A percentile compares a stretch with the other conserved stretches of the same genome.
Evolutionary conservation across 306 rosid genomes (phyloP).

Genomic region (Argentina anserina): DNA sequence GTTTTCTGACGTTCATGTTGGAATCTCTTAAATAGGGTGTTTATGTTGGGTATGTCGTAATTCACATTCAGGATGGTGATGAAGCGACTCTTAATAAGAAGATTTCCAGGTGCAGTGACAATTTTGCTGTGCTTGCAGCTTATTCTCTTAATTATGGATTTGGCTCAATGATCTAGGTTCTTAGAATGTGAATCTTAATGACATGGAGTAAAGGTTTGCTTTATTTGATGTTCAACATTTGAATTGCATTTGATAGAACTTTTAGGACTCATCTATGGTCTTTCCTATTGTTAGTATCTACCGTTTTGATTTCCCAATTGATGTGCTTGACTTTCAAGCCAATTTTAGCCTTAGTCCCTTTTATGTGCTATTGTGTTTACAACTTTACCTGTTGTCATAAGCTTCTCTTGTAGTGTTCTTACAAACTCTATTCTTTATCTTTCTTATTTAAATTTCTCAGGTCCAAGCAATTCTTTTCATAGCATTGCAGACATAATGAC

Average conservation of each 20-base stretch:
- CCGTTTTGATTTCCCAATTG: slow-evolving; percentile 23
- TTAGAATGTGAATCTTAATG: slow-evolving; percentile 38
- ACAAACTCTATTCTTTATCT: not conserved
- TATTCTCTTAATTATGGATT: slow-evolving; percentile 39
- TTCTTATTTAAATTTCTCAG: not conserved
- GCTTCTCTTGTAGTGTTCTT: not conserved
- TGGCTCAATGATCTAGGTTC: slow-evolving; percentile 45
- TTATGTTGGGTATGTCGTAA: slow-evolving; percentile 54
- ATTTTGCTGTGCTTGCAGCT: slow-evolving; percentile 52
- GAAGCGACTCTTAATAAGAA: slow-evolving; percentile 65
- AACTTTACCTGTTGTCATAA: not conserved
- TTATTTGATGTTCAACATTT: slow-evolving; percentile 40
- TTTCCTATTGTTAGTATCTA: slow-evolving; percentile 27
- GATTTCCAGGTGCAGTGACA: slow-evolving; percentile 58
- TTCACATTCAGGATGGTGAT: slow-evolving; percentile 58
- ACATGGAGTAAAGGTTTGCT: slow-evolving; percentile 30
- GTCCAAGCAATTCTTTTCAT: not conserved
- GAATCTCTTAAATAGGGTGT: slow-evolving; percentile 65
- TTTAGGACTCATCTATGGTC: slow-evolving; percentile 20
- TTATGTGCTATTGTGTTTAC: slow-evolving; percentile 21
- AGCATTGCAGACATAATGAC: not conserved
- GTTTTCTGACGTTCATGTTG: slow-evolving; percentile 55
- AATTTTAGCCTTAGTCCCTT: slow-evolving; percentile 6
- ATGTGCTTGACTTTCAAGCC: slow-evolving; percentile 9
- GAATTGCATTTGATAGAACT: slow-evolving; percentile 33